Evolutionary conservation across 2,329 filamentous ascomycete species (phyloP).

Genomic region (Cercospora janseana): DNA sequence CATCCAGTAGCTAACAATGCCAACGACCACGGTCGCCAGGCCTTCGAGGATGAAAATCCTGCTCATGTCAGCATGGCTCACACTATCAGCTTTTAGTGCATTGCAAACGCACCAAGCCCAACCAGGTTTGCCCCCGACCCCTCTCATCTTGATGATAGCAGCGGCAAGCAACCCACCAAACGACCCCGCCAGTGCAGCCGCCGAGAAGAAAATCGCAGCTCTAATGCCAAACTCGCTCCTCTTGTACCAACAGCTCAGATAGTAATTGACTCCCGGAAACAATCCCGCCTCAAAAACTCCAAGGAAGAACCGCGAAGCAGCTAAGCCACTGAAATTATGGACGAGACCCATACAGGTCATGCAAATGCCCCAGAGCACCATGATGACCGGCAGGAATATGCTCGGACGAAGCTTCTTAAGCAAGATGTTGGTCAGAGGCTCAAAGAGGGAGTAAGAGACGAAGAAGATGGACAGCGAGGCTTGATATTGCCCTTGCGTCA

Average conservation of each 20-base stretch:
- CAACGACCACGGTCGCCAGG: constrained; percentile 66
- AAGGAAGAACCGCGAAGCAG: constrained; percentile 53
- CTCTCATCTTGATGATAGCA: constrained; percentile 67
- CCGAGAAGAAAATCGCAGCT: constrained; percentile 79
- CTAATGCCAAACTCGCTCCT: constrained; percentile 76
- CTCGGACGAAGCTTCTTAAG: constrained; percentile 73
- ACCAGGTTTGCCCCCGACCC: constrained; percentile 49
- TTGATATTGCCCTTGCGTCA: constrained; percentile 65
- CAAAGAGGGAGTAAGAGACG: constrained; percentile 77
- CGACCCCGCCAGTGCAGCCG: constrained; percentile 73
- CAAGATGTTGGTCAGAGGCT: constrained; percentile 73
- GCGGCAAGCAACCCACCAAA: constrained; percentile 73
- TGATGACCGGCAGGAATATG: constrained; percentile 71
- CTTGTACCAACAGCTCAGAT: constrained; percentile 80
- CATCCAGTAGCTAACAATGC: constrained; percentile 69
- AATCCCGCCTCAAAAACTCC: constrained; percentile 72
- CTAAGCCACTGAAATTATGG: constrained; percentile 21
- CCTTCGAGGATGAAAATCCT: constrained; percentile 51
- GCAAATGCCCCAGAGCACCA: constrained; percentile 71
- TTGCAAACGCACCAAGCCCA: constrained; percentile 22
- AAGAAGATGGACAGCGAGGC: constrained; percentile 79
- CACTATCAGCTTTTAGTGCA: not conserved
- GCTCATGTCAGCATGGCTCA: constrained; percentile 19
- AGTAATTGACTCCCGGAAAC: constrained; percentile 66
- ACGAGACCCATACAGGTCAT: constrained; percentile 46